Percentiles rank a stretch among this genome's conserved stretches.
Evolutionary conservation across 371 early-diverging fungal genomes (phyloP).

Genomic region (Mucor irregularis): DNA sequence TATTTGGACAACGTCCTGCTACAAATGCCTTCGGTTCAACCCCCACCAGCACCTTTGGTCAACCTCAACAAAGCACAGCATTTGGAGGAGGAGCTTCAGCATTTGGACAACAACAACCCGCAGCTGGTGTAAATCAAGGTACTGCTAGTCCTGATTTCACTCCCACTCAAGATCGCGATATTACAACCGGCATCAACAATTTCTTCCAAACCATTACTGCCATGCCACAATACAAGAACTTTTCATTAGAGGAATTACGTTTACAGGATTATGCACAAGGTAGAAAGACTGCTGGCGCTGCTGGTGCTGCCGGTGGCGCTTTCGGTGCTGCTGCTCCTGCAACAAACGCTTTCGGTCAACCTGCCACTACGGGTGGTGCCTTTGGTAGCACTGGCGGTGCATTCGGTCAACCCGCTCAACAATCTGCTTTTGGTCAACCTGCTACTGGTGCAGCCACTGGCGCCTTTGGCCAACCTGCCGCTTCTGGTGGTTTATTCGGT

Average conservation of each 20-base stretch:
- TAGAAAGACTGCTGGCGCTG: constrained; percentile 64
- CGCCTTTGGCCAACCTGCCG: constrained; percentile 29
- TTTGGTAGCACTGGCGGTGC: constrained; percentile 33
- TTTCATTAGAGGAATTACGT: constrained; percentile 90
- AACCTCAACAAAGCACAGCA: constrained; percentile 27
- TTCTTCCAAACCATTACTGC: constrained; percentile 79
- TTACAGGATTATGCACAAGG: constrained; percentile 87
- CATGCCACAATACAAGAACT: constrained; percentile 89
- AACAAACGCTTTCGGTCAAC: constrained; percentile 34
- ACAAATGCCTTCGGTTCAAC: constrained; percentile 30
- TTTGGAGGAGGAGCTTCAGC: constrained; percentile 45
- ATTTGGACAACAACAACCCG: constrained; percentile 53
- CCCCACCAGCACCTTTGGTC: constrained; percentile 34
- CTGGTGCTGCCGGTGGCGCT: constrained; percentile 13
- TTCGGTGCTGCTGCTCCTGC: constrained; percentile 25
- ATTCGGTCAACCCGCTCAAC: constrained; percentile 39
- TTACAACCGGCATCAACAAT: constrained; percentile 56
- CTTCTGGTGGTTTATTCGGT: constrained; percentile 16
- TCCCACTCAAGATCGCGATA: constrained; percentile 68
- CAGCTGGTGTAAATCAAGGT: constrained; percentile 60
- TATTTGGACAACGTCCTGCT: constrained; percentile 43
- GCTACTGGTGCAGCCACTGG: constrained; percentile 27
- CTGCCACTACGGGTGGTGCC: constrained; percentile 38
- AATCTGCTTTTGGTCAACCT: constrained; percentile 52
- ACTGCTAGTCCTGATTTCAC: constrained; percentile 79